A percentile compares a stretch with the other conserved stretches of the same genome.
phyloP scores from a whole-genome alignment of 345 rosid genomes.

The Aquilaria sinensis region DNA sequence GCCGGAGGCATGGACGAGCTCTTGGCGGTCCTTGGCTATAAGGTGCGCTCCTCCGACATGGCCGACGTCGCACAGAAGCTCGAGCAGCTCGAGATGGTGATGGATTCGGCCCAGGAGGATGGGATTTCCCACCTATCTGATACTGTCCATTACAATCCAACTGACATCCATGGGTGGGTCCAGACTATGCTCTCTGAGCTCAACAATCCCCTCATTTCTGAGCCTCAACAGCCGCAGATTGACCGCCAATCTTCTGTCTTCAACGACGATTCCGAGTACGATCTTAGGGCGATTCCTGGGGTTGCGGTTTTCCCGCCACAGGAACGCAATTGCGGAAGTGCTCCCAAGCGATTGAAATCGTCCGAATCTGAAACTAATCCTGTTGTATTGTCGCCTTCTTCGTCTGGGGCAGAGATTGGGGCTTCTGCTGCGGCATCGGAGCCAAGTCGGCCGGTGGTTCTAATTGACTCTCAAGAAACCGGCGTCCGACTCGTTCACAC shows the following conservation, averaged over 20 bases:
- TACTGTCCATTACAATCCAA: slow-evolving; percentile 73
- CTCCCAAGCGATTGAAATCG: slow-evolving; percentile 34
- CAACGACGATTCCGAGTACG: slow-evolving; percentile 55
- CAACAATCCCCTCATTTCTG: slow-evolving; percentile 17
- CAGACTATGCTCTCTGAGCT: slow-evolving; percentile 63
- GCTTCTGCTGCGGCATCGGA: slow-evolving; percentile 13
- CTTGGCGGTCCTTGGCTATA: slow-evolving; percentile 74
- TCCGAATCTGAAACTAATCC: slow-evolving; percentile 11
- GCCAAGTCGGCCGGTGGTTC: slow-evolving; percentile 55
- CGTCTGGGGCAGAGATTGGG: slow-evolving; percentile 11
- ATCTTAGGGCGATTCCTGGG: slow-evolving; percentile 79
- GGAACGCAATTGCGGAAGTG: slow-evolving; percentile 16
- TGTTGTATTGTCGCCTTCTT: slow-evolving; percentile 12
- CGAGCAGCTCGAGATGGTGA: slow-evolving; percentile 80
- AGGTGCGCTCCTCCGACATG: slow-evolving; percentile 77
- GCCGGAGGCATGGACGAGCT: slow-evolving; percentile 82
- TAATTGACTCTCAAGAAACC: slow-evolving; percentile 75
- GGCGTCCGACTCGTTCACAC: slow-evolving; percentile 87
- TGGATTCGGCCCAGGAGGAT: slow-evolving; percentile 56
- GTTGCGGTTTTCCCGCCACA: slow-evolving; percentile 45
- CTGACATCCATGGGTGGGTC: slow-evolving; percentile 71
- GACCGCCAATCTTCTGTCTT: slow-evolving; percentile 10
- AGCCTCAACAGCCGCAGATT: slow-evolving; percentile 6
- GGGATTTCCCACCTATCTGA: slow-evolving; percentile 54
- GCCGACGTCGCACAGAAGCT: slow-evolving; percentile 84